A percentile compares a stretch with the other conserved stretches of the same genome.
Conservation (phyloP, 768 basidiomycete species). For the Leccinum subgranulosum region DNA sequence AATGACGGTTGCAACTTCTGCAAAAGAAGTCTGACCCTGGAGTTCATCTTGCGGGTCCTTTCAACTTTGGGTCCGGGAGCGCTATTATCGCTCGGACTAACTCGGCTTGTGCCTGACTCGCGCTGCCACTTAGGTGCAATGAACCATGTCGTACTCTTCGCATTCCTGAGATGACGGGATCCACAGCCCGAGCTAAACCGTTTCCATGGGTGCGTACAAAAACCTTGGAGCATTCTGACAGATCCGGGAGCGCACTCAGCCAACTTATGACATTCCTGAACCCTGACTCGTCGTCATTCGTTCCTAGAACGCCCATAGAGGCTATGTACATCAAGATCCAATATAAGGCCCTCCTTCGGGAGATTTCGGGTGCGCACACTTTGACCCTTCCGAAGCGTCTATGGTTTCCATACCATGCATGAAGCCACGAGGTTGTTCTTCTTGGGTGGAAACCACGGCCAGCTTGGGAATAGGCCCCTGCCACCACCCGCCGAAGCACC, state of each 20-base stretch:
- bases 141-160: neutral
- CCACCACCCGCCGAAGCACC: conserved; percentile 14
- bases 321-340: neutral
- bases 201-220: neutral
- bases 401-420: conserved; percentile 1
- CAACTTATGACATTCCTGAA: neutral
- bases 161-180: neutral
- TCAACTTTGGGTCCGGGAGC: conserved; percentile 7
- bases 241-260: neutral
- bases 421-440: conserved; percentile 19
- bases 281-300: neutral
- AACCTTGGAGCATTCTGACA: neutral
- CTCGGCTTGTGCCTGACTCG: conserved; percentile 4
- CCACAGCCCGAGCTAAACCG: neutral
- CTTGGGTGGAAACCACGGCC: conserved; percentile 10
- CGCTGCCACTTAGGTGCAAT: neutral
- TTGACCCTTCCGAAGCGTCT: conserved; percentile 10
- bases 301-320: conserved; percentile 3
- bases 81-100: conserved; percentile 12
- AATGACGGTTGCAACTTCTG: conserved; percentile 1
- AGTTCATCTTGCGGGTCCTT: conserved; percentile 14
- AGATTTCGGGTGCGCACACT: conserved; percentile 6
- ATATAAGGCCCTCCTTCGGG: conserved; percentile 6
- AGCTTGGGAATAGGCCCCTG: conserved; percentile 10
- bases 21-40: conserved; percentile 1